Percentiles rank a stretch among this genome's conserved stretches.
Evolutionary conservation across 169 alveolate genomes (phyloP).

Genomic region (Cryptosporidium baileyi): DNA sequence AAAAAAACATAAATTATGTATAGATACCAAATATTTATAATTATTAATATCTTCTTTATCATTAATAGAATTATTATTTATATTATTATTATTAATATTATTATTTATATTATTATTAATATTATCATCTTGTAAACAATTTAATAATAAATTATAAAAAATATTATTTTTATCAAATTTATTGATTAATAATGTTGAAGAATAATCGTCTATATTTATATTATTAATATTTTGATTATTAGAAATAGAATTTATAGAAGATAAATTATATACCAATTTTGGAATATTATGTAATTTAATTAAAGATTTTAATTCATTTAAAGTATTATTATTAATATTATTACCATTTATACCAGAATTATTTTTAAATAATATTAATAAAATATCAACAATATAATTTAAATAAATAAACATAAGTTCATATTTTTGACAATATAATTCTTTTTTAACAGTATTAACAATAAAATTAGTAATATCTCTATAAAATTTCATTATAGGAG

Average conservation of each 20-base stretch:
- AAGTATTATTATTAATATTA: not conserved
- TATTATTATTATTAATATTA: not conserved
- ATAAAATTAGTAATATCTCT: conserved; percentile 23
- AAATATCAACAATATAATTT: not conserved
- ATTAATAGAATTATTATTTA: not conserved
- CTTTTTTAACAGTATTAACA: conserved; percentile 13
- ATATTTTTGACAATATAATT: not conserved
- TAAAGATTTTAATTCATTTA: not conserved
- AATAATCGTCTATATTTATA: not conserved
- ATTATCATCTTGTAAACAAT: not conserved
- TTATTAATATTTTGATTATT: not conserved
- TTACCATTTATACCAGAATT: not conserved
- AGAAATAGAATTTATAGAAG: not conserved
- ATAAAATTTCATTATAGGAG: conserved; percentile 52
- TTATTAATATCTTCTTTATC: not conserved
- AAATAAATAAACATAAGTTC: not conserved
- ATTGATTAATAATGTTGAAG: not conserved
- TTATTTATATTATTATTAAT: not conserved
- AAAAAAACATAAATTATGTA: conserved; percentile 35
- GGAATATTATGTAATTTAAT: not conserved
- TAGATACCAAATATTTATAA: conserved; percentile 15
- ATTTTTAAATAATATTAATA: not conserved
- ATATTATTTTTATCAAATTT: not conserved
- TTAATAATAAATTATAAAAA: not conserved
- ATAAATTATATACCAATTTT: not conserved